Base-by-base conservation (phyloP, 2,329 filamentous ascomycete species). In the Trichoderma koningiopsis region DNA sequence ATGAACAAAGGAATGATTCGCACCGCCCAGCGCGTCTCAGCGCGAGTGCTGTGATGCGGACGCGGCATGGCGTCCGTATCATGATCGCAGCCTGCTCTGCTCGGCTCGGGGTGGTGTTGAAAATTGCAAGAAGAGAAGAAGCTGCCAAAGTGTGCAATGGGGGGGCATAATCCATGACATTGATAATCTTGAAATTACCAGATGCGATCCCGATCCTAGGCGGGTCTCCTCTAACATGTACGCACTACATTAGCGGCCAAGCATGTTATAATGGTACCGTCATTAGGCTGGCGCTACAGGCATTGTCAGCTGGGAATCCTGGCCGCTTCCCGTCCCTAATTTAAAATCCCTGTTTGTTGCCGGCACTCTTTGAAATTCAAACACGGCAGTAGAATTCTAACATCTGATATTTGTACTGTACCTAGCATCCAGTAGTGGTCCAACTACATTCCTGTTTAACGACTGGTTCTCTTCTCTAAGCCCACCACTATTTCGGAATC, bases 1-100 rank as follows among this genome's bases (percentile, higher is more conserved):
- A 97, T 86, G 62, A 95, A 77, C 49, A 89, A 73, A 4, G 94
- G 94, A 68, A 97, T 88, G 68, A 91, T 79, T 70, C 90, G 85
- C 63, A 79, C 74, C 40, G 76, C 74, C 78, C 79, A 79, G 68
- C 78, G 76, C 53, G 75, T 77, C 35, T 72, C 76, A 59, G 74
- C 70, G 67, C 74, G 72, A 33, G 75, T 76, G 73, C 75, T 78
- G 29, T 73, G 72, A 65, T 72, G 70, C 59, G 71, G 70, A 53
- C 71, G 73, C 68, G 72, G 71, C 79, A 81, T 81, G 71, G 74
- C 77, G 72, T 72, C 77, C 72, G 72, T 75, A 78, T 79, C 66
- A 72, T 72, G 72, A 72, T 70, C 71, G 67, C 67, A 68, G 67
- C 68, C 27, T 49, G 33, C 33, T 53, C 14, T 37, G 31, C 64